Percentiles rank a stretch among this genome's conserved stretches.
These are phyloP conservation scores for Syncephalastrum sp. DNA, from an alignment of 371 early-diverging fungal species.

Conservation along the genomic window DNA sequence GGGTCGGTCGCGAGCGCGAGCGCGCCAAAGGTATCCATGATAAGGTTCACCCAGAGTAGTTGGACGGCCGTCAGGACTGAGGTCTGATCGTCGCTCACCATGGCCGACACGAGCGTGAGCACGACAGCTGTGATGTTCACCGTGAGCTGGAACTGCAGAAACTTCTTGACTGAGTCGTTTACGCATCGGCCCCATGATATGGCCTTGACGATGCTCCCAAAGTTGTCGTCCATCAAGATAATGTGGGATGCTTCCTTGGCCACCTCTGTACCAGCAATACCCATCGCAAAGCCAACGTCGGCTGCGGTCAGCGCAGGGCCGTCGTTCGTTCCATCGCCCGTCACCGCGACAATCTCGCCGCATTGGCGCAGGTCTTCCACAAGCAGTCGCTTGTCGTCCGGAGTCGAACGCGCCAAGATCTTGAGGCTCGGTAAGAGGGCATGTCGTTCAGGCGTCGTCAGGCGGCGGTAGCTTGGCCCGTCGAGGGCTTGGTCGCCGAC, in stretches of 20 bases:
- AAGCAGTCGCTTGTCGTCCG: constrained; percentile 69
- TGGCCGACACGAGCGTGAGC: constrained; percentile 59
- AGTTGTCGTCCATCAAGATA: constrained; percentile 78
- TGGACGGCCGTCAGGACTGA: constrained; percentile 68
- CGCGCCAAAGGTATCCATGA: constrained; percentile 80
- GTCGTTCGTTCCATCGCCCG: constrained; percentile 80
- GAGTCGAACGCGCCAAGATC: constrained; percentile 71
- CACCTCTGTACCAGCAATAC: constrained; percentile 77
- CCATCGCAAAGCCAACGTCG: constrained; percentile 81
- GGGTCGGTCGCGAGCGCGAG: constrained; percentile 74
- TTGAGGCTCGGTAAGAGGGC: constrained; percentile 58
- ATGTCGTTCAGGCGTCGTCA: constrained; percentile 49
- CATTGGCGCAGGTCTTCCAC: constrained; percentile 57
- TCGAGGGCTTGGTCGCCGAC: constrained; percentile 64
- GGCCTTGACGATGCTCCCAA: constrained; percentile 70
- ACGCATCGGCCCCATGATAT: constrained; percentile 79
- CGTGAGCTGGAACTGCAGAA: constrained; percentile 77
- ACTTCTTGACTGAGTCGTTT: constrained; percentile 76
- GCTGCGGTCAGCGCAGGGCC: constrained; percentile 76
- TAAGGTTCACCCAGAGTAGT: constrained; percentile 77
- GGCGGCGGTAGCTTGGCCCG: constrained; percentile 62
- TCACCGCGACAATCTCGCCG: constrained; percentile 77
- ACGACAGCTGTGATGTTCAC: constrained; percentile 75
- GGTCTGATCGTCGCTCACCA: constrained; percentile 35
- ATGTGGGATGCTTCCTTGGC: constrained; percentile 79